phyloP scores from a whole-genome alignment of 495 filamentous ascomycete genomes.

The Chaetomium cochliodes region DNA sequence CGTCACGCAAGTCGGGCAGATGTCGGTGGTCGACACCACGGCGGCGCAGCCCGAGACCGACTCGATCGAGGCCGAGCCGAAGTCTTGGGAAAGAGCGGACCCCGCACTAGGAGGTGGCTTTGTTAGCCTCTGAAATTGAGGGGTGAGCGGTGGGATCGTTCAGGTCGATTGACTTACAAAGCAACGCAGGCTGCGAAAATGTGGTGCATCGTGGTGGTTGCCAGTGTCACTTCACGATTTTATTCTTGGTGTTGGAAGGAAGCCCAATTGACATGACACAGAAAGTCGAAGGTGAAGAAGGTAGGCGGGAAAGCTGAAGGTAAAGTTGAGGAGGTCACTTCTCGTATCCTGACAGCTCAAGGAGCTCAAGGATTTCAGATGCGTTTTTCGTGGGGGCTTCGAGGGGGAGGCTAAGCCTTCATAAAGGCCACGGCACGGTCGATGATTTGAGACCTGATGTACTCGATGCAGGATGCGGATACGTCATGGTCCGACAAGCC shows the following conservation, averaged over 20 bases:
- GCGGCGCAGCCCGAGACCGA: conserved; percentile 30
- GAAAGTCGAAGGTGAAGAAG: neutral
- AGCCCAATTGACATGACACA: conserved; percentile 10
- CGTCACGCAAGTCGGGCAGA: conserved; percentile 34
- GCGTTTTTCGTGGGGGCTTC: neutral
- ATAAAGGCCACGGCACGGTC: neutral
- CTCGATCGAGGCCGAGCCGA: conserved; percentile 4
- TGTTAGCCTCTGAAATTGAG: neutral
- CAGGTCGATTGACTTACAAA: neutral
- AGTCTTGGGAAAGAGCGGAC: neutral
- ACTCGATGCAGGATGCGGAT: neutral
- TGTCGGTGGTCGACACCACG: conserved; percentile 26
- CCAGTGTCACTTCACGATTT: neutral
- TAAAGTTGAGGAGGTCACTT: too few species aligned
- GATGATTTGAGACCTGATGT: neutral
- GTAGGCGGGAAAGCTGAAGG: neutral
- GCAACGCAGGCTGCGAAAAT: neutral
- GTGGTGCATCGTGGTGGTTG: conserved; percentile 1
- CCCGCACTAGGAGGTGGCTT: neutral
- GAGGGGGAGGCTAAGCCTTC: neutral
- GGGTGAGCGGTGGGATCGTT: neutral
- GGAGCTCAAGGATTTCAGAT: neutral
- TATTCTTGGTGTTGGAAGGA: neutral
- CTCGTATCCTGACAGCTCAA: too few species aligned
- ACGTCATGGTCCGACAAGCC: conserved; percentile 13